A percentile compares a stretch with the other conserved stretches of the same genome.
phyloP scores from a whole-genome alignment of 1,139 yeast genomes.

The Pichia sp. region DNA sequence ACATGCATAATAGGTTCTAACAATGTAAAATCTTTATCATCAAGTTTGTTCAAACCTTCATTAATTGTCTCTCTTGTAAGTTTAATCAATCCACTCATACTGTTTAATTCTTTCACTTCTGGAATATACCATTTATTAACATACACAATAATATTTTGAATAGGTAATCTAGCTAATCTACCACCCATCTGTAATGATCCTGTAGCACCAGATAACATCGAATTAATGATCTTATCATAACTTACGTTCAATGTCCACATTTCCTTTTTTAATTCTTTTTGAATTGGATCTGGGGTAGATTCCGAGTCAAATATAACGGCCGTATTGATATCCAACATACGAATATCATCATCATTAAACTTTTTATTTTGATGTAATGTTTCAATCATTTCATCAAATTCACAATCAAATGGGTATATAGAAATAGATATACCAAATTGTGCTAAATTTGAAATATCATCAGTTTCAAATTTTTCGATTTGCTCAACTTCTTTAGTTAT shows the following conservation, averaged over 20 bases:
- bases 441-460: slow-evolving; percentile 7
- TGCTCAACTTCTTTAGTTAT: slow-evolving; percentile 28
- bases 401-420: slow-evolving; percentile 50
- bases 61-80: slow-evolving; percentile 41
- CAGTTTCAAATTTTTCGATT: slow-evolving; percentile 14
- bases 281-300: slow-evolving; percentile 23
- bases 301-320: slow-evolving; percentile 25
- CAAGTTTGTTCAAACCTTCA: slow-evolving; percentile 33
- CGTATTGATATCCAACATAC: slow-evolving; percentile 33
- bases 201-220: slow-evolving; percentile 52
- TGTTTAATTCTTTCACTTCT: slow-evolving; percentile 36
- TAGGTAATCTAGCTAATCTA: slow-evolving; percentile 52
- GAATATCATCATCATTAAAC: slow-evolving; percentile 27
- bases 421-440: slow-evolving; percentile 35
- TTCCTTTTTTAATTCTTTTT: slow-evolving; percentile 24
- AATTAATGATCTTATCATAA: slow-evolving; percentile 46
- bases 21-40: slow-evolving; percentile 39
- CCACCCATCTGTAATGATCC: slow-evolving; percentile 82
- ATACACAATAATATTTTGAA: slow-evolving; percentile 55
- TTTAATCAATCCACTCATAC: slow-evolving; percentile 36
- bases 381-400: slow-evolving; percentile 33
- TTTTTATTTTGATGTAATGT: slow-evolving; percentile 1
- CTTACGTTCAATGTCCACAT: slow-evolving; percentile 46
- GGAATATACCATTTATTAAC: slow-evolving; percentile 51
- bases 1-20: slow-evolving; percentile 88